Conservation (phyloP, 192 early-diverging fungal genomes). For the Endogone sp. region DNA sequence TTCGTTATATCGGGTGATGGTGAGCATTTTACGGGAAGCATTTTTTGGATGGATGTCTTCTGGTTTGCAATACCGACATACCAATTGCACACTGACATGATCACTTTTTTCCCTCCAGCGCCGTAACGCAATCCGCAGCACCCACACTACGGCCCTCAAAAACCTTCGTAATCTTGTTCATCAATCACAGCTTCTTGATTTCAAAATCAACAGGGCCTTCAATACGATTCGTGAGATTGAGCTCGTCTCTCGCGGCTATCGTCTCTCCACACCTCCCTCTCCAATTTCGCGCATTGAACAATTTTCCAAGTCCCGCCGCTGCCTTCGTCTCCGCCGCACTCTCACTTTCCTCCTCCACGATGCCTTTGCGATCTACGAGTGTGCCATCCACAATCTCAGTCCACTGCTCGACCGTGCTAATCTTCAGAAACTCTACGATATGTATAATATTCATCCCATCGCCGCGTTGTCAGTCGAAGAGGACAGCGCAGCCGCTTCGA, state of each 20-base stretch:
- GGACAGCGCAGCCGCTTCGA: constrained; percentile 12
- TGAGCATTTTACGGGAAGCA: constrained; percentile 14
- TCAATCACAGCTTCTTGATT: constrained; percentile 43
- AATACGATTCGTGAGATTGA: constrained; percentile 62
- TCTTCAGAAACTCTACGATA: constrained; percentile 40
- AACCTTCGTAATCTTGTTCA: constrained; percentile 36
- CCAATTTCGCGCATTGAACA: constrained; percentile 64
- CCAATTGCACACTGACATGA: no score
- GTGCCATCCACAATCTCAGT: constrained; percentile 40
- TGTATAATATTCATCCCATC: constrained; percentile 42
- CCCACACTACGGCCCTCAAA: constrained; percentile 38
- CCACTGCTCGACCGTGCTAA: constrained; percentile 35
- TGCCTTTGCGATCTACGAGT: constrained; percentile 39
- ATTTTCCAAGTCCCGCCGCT: constrained; percentile 43
- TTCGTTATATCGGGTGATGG: constrained; percentile 33
- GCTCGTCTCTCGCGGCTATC: constrained; percentile 57
- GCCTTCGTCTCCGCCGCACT: constrained; percentile 41
- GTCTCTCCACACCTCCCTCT: constrained; percentile 51
- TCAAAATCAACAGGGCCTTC: constrained; percentile 44
- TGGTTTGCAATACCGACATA: no score
- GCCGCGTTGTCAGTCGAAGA: constrained; percentile 3
- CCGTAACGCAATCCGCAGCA: constrained; percentile 37
- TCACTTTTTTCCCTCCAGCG: constrained; percentile 23
- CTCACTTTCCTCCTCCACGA: constrained; percentile 34
- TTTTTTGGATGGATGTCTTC: not conserved